phyloP scores from a whole-genome alignment of 257 asterid genomes.

The Ligustrum vulgare region DNA sequence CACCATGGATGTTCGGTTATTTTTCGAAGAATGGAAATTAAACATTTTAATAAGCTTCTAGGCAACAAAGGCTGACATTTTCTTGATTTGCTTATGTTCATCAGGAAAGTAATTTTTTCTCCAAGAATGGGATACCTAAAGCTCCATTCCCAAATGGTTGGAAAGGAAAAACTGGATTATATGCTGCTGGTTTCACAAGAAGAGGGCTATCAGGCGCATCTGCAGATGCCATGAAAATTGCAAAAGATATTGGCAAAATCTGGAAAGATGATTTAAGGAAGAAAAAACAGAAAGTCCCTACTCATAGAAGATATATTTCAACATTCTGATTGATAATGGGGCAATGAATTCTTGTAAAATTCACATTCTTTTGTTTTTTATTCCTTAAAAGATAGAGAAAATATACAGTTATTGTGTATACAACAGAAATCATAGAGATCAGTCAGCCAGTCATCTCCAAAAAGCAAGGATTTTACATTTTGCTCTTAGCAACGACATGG shows the following conservation, averaged over 20 bases:
- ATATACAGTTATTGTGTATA: background rate
- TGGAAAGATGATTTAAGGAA: constrained; percentile 58
- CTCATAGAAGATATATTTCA: constrained; percentile 60
- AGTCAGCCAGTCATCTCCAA: background rate
- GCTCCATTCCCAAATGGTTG: constrained; percentile 63
- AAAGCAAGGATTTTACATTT: constrained; percentile 4
- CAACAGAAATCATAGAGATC: constrained; percentile 29
- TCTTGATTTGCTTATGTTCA: background rate
- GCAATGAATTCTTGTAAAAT: background rate
- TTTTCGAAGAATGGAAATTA: background rate
- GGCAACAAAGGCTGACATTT: constrained; percentile 24
- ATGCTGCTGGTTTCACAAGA: constrained; percentile 69
- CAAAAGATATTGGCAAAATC: constrained; percentile 49
- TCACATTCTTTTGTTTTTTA: constrained; percentile 22
- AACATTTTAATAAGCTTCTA: background rate
- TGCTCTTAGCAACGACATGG: constrained; percentile 22
- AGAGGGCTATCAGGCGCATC: constrained; percentile 70
- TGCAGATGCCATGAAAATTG: constrained; percentile 57
- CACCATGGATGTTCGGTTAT: background rate
- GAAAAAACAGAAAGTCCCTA: constrained; percentile 47
- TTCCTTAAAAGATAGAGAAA: background rate
- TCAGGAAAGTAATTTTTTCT: constrained; percentile 55
- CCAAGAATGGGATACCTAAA: constrained; percentile 53
- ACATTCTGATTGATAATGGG: constrained; percentile 34
- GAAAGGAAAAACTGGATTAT: constrained; percentile 64